These are phyloP conservation scores for Coniella lustricola DNA, from an alignment of 2,329 filamentous ascomycete species.

Conservation along the genomic window DNA sequence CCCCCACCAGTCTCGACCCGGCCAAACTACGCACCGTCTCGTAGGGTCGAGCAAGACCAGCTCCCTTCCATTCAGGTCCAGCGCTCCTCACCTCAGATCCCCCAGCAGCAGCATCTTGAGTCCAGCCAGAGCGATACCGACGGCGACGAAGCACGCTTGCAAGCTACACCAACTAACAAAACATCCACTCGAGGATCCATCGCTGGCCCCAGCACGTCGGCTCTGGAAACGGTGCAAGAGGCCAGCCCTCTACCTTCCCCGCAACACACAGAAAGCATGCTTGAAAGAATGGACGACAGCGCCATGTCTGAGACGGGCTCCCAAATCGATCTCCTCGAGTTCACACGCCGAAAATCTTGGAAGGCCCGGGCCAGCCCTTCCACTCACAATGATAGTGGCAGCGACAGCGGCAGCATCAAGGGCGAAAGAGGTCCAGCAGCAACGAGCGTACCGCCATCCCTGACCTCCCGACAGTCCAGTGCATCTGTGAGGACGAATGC, in stretches of 20 bases:
- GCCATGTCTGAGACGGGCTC: conserved; percentile 35
- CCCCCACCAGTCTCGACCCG: conserved; percentile 57
- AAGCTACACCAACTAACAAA: conserved; percentile 41
- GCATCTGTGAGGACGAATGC: conserved; percentile 54
- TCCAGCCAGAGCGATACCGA: conserved; percentile 42
- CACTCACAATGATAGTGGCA: conserved; percentile 46
- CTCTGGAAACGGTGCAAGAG: conserved; percentile 87
- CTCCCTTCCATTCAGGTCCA: conserved; percentile 47
- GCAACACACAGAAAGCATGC: conserved; percentile 28
- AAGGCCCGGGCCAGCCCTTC: background rate
- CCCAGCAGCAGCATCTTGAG: conserved; percentile 34
- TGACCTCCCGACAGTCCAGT: conserved; percentile 60
- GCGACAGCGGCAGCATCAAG: conserved; percentile 54
- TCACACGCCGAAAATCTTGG: conserved; percentile 21
- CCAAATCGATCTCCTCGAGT: conserved; percentile 34
- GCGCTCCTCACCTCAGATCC: conserved; percentile 37
- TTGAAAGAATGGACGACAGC: conserved; percentile 47
- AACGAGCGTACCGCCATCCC: conserved; percentile 40
- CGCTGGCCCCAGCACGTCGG: conserved; percentile 39
- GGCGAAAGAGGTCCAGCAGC: conserved; percentile 36
- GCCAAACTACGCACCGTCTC: conserved; percentile 34
- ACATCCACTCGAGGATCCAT: conserved; percentile 54
- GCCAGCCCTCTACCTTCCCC: conserved; percentile 72
- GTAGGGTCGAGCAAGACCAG: conserved; percentile 38
- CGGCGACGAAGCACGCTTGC: conserved; percentile 41